Conservation (phyloP, 345 rosid genomes). For the Moricandia arvensis region DNA sequence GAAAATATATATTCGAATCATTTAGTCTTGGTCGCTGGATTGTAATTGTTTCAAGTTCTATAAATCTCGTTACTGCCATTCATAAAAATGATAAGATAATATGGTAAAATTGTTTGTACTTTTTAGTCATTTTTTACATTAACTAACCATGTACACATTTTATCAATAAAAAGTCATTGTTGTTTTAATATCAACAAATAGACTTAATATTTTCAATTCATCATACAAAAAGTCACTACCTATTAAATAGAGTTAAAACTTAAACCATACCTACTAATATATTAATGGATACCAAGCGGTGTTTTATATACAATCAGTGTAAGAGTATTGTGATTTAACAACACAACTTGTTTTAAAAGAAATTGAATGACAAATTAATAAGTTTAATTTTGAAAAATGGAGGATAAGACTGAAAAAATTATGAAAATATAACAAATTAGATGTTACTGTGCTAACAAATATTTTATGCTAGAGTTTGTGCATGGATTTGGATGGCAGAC, state of each 20-base stretch:
- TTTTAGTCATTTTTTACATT: background rate
- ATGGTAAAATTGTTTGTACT: background rate
- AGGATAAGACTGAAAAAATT: background rate
- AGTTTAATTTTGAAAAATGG: background rate
- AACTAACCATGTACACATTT: background rate
- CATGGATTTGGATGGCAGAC: conserved; percentile 17
- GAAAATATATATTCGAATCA: too few relatives aligned
- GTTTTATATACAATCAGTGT: background rate
- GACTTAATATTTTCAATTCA: background rate
- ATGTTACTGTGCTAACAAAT: background rate
- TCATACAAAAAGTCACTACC: background rate
- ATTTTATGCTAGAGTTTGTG: background rate
- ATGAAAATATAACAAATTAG: background rate
- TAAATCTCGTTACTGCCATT: background rate
- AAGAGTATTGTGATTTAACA: background rate
- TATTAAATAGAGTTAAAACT: background rate
- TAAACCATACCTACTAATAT: background rate
- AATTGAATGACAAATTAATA: background rate
- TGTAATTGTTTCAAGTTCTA: background rate
- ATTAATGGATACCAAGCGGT: background rate
- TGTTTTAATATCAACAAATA: background rate
- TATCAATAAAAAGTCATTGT: background rate
- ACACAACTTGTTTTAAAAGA: background rate
- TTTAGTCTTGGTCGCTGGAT: too few relatives aligned
- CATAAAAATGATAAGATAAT: background rate